Percentiles rank a stretch among this genome's conserved stretches.
Conservation (phyloP, 2,329 filamentous ascomycete genomes). For the Teratosphaeria nubilosa region DNA sequence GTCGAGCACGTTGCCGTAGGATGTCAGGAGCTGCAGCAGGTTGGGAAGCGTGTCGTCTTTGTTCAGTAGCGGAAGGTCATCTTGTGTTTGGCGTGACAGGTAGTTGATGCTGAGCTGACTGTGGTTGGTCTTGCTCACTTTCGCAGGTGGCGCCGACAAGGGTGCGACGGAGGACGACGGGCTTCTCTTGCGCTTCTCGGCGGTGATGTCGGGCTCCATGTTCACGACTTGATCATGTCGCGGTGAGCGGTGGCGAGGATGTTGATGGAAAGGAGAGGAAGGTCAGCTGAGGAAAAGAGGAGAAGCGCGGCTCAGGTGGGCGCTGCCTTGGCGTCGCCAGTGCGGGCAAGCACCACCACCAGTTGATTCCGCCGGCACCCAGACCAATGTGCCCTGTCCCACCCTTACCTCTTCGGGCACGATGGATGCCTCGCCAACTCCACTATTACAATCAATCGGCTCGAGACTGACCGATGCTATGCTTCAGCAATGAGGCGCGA, state of each 20-base stretch:
- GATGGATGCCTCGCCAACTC: not conserved
- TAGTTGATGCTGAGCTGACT: constrained; percentile 60
- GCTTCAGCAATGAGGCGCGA: not conserved
- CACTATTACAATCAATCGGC: not conserved
- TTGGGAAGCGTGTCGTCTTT: constrained; percentile 62
- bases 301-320: constrained; percentile 3
- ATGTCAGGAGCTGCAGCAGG: constrained; percentile 60
- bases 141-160: constrained; percentile 29
- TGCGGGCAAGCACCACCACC: not conserved
- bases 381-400: not conserved
- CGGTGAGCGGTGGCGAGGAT: not conserved
- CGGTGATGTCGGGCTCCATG: constrained; percentile 11
- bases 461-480: not conserved
- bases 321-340: constrained; percentile 1
- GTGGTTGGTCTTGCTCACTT: constrained; percentile 42
- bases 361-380: not conserved
- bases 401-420: not conserved
- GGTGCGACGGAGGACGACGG: constrained; percentile 20
- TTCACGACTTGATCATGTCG: constrained; percentile 1
- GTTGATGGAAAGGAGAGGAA: not conserved
- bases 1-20: constrained; percentile 78
- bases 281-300: constrained; percentile 3
- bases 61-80: constrained; percentile 52
- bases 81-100: constrained; percentile 51
- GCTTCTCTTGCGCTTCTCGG: constrained; percentile 40